phyloP scores from a whole-genome alignment of 495 filamentous ascomycete genomes.

The Lindgomyces ingoldianus region DNA sequence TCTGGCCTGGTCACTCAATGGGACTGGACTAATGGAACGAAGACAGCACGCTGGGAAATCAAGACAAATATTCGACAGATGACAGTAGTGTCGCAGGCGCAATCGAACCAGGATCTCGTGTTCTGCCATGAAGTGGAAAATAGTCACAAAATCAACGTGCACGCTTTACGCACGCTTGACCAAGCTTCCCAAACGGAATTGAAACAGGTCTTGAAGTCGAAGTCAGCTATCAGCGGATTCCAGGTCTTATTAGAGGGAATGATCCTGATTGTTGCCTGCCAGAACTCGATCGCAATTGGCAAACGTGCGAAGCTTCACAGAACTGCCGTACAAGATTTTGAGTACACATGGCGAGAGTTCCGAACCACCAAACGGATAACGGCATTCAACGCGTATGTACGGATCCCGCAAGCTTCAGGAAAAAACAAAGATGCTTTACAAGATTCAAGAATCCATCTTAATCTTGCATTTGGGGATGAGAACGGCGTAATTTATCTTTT shows the following conservation, averaged over 20 bases:
- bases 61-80: slow-evolving; percentile 44
- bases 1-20: slow-evolving; percentile 67
- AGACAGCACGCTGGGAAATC: slow-evolving; percentile 53
- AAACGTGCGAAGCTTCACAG: slow-evolving; percentile 18
- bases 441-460: slow-evolving; percentile 49
- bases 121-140: slow-evolving; percentile 23
- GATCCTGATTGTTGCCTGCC: slow-evolving; percentile 43
- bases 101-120: slow-evolving; percentile 24
- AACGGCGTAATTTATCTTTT: slow-evolving; percentile 77
- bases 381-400: slow-evolving; percentile 58
- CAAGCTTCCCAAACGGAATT: slow-evolving; percentile 25
- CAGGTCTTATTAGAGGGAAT: slow-evolving; percentile 47
- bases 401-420: background rate
- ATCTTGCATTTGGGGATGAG: slow-evolving; percentile 73
- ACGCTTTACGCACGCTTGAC: slow-evolving; percentile 19
- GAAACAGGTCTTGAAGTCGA: slow-evolving; percentile 29
- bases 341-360: slow-evolving; percentile 57
- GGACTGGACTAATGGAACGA: slow-evolving; percentile 69
- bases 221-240: slow-evolving; percentile 35
- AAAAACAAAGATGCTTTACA: slow-evolving; percentile 19
- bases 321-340: slow-evolving; percentile 38
- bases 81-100: slow-evolving; percentile 29
- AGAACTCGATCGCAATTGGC: slow-evolving; percentile 43
- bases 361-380: slow-evolving; percentile 56
- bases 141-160: slow-evolving; percentile 29